Percentiles rank a stretch among this genome's conserved stretches.
Conservation (phyloP, 2,329 filamentous ascomycete species). For the Paecilomyces fulvus region DNA sequence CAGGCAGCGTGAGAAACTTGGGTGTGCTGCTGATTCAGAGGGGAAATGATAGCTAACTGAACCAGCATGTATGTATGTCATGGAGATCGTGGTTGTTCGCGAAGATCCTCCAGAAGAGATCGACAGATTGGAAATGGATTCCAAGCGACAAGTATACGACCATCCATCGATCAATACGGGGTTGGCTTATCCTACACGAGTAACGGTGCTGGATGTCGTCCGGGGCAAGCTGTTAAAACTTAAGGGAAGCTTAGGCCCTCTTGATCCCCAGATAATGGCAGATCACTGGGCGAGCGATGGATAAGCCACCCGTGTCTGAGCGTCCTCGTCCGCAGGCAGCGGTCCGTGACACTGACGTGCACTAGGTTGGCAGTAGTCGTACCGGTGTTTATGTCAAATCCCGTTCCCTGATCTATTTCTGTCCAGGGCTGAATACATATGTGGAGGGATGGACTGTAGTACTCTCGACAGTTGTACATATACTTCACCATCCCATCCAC, state of each 20-base stretch:
- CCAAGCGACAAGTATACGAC: background rate
- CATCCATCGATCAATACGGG: background rate
- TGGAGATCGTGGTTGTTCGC: background rate
- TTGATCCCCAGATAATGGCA: background rate
- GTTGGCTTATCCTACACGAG: background rate
- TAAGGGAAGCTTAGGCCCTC: background rate
- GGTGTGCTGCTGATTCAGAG: slow-evolving; percentile 7
- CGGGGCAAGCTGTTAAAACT: too few species aligned
- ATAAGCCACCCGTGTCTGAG: background rate
- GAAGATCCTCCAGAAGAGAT: background rate
- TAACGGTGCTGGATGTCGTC: background rate
- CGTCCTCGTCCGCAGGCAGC: background rate
- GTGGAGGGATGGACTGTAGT: background rate
- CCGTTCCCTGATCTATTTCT: background rate
- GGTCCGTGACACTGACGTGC: background rate
- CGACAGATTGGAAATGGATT: background rate
- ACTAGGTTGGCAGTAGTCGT: background rate
- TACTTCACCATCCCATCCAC: background rate
- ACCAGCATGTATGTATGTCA: background rate
- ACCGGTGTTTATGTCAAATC: background rate
- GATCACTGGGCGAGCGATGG: background rate
- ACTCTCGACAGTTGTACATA: background rate
- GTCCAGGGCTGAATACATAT: background rate
- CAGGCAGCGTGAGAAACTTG: slow-evolving; percentile 7
- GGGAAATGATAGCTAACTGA: background rate